Evolutionary conservation across 2,329 filamentous ascomycete genomes (phyloP), one percentile per base, ranked within the genome.

Genomic region (Verticillium nonalfalfae): DNA sequence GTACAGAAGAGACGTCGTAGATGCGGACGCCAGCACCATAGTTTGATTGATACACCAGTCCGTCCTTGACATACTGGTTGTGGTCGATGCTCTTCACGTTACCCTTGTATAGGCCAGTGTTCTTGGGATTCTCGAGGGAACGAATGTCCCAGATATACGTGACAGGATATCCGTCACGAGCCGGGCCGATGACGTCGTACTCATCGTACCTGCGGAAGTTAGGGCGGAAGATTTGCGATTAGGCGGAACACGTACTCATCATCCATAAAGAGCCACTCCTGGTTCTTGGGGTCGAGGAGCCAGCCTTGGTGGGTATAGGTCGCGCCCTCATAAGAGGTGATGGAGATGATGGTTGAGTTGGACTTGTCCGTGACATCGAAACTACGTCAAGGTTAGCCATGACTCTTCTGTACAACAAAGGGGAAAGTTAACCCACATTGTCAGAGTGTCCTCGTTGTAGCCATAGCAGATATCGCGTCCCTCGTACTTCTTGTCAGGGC

Each of bases 281-380:
- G 71, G 69, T 70, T 76, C 59, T 74, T 68, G 15, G 72, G 70
- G 68, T 81, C 75, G 58, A 80, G 74, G 9, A 84, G 73, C 72
- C 77, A 79, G 60, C 82, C 82, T 67, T 85, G 82, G 68, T 85
- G 82, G 2, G 81, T 83, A 72, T 84, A 84, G 31, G 75, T 68
- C 21, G n/a, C n/a, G 45, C 81, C 82, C 15, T 79, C 75, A 69
- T 85, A 85, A 0, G 78, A 78, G 2, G 81, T 83, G 61, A 75
- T 76, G 57, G 81, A 83, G 63, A 85, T 76, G 63, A 83, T 73
- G n/a, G 69, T 74, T 58, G 75, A 69, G 58, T 70, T 70, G 36
- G 74, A 71, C 72, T 82, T 82, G 68, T 82, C 71, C 18, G 78
- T 81, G 11, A 83, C 76, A 60, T 83, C 80, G 67, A 78, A 81